Evolutionary conservation across 768 basidiomycete species (phyloP), one percentile per base, ranked within the genome.

Genomic region (Lyophyllum semitale): DNA sequence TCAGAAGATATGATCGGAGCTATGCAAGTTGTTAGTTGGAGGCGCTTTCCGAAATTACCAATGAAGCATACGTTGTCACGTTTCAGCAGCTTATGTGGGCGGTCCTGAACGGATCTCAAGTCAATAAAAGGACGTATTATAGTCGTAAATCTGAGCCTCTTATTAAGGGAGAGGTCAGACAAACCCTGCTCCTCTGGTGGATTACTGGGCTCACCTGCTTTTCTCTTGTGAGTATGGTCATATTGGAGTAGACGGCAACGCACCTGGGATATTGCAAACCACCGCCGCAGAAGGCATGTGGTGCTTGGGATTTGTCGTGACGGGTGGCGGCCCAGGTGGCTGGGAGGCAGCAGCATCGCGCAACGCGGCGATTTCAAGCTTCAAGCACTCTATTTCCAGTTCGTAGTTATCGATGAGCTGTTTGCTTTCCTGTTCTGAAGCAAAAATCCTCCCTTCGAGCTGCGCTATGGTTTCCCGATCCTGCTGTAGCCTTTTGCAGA

Each of bases 401-500:
- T 63, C 57, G 38, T 58, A 57, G 11, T 52, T 52, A 15, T 58
- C 37, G 20, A 54, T 23, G 23, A 63, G 33, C 9, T 54, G 48
- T 8, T 48, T 37, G 30, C 44, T 57, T 48, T 61, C 62, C 15
- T 55, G 45, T 8, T 58, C 50, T 11, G 54, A 53, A 17, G 49
- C 12, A 23, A 48, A 30, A 27, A 61, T 18, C 17, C 29, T 50
- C 32, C 51, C 54, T 25, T 59, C 41, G 20, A 59, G 59, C 30
- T 56, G 57, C 15, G 23, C 45, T n/a, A 63, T 58, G 22, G 42
- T 58, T 46, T 63, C 57, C 26, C 56, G 59, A 53, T 60, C 59
- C 17, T 40, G 20, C 43, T 59, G 62, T 11, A 61, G 51, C 43
- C 46, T 55, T 17, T 46, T 40, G 22, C 45, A 46, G 42, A 60